phyloP scores from a whole-genome alignment of 2,329 filamentous ascomycete species.

The Aureobasidium sp. region DNA sequence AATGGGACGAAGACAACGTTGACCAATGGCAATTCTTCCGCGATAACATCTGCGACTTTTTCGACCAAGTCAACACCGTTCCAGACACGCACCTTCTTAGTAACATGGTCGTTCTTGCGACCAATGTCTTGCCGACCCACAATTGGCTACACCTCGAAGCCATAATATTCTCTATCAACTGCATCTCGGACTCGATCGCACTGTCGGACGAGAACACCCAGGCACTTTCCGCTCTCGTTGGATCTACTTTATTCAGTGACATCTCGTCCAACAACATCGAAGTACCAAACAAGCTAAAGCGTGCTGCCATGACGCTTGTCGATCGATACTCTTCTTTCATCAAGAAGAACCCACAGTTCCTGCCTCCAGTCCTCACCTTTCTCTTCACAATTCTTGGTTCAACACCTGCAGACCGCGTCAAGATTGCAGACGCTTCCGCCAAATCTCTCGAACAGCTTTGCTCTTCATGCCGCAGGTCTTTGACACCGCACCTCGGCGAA shows the following conservation, averaged over 20 bases:
- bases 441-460: conserved; percentile 68
- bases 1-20: conserved; percentile 63
- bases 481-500: conserved; percentile 57
- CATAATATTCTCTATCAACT: conserved; percentile 52
- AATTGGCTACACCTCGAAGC: conserved; percentile 45
- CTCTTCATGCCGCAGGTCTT: conserved; percentile 60
- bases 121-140: conserved; percentile 31
- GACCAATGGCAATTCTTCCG: conserved; percentile 63
- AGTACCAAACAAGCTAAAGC: conserved; percentile 55
- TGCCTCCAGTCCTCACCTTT: conserved; percentile 64
- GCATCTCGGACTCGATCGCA: conserved; percentile 47
- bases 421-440: conserved; percentile 59
- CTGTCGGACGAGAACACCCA: conserved; percentile 42
- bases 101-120: conserved; percentile 37
- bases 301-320: conserved; percentile 62
- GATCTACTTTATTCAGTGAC: conserved; percentile 47
- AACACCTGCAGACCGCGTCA: conserved; percentile 23
- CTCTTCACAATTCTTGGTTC: conserved; percentile 65
- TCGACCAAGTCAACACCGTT: conserved; percentile 61
- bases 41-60: conserved; percentile 69
- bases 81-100: conserved; percentile 38
- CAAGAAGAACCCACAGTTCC: conserved; percentile 55
- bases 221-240: conserved; percentile 55
- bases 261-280: conserved; percentile 36
- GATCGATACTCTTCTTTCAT: conserved; percentile 72